These are phyloP conservation scores for Aechmea fasciata DNA, from an alignment of 176 grass and related monocot species.

Conservation along the genomic window DNA sequence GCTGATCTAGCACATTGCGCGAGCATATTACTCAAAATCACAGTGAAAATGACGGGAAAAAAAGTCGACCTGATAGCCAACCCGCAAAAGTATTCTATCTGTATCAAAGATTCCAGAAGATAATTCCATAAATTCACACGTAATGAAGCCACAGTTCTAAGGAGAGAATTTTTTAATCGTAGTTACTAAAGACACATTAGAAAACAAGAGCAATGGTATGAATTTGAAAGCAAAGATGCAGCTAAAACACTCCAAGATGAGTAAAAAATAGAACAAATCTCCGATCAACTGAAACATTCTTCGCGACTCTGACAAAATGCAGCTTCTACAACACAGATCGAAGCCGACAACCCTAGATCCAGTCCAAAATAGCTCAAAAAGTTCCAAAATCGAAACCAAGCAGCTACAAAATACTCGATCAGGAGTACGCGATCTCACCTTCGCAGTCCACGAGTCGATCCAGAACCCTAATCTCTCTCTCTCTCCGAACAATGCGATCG, in stretches of 20 bases:
- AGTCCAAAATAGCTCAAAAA: neutral
- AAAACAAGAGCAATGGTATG: neutral
- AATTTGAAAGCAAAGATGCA: neutral
- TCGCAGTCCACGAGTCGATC: neutral
- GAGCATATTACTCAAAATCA: neutral
- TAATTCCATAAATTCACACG: neutral
- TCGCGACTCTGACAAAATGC: conserved; percentile 1
- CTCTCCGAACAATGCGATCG: neutral
- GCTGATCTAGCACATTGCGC: neutral
- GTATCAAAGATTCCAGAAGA: neutral
- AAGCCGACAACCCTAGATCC: neutral
- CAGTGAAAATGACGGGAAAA: neutral
- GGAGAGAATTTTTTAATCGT: neutral
- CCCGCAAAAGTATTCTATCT: too few relatives aligned
- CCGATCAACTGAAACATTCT: neutral
- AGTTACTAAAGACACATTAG: too few relatives aligned
- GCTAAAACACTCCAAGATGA: neutral
- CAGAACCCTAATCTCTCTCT: neutral
- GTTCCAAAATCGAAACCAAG: neutral
- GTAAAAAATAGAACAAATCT: neutral
- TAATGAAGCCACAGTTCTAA: neutral
- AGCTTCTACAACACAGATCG: neutral
- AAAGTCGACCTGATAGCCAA: neutral
- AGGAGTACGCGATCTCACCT: neutral
- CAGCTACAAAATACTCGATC: neutral